Conservation (phyloP, 2,329 filamentous ascomycete species). For the Cercospora sp. region DNA sequence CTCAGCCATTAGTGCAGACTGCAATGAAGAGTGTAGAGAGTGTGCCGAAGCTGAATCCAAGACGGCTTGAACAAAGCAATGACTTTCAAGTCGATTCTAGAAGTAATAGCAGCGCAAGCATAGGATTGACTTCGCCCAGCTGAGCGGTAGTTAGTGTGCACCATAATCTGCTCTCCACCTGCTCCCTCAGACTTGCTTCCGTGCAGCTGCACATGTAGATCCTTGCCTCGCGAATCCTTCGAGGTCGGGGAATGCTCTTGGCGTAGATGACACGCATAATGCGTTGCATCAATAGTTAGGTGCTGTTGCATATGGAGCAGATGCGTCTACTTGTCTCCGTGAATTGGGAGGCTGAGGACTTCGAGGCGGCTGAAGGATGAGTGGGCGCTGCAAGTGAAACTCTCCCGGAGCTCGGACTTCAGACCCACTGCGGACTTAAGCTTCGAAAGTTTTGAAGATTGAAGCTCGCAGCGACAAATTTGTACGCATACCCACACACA, state of each 20-base stretch:
- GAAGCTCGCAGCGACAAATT: conserved; percentile 19
- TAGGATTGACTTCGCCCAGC: neutral
- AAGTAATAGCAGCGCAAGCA: neutral
- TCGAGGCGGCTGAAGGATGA: neutral
- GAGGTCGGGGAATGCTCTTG: neutral
- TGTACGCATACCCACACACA: neutral
- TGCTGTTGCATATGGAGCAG: neutral
- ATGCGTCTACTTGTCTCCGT: neutral
- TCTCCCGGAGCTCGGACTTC: neutral
- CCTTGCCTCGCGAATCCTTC: neutral
- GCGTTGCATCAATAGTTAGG: neutral
- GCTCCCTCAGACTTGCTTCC: neutral
- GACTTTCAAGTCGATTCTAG: neutral
- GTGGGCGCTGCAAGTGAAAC: neutral
- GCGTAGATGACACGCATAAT: neutral
- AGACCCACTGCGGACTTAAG: neutral
- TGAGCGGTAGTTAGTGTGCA: conserved; percentile 1
- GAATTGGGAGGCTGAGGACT: neutral
- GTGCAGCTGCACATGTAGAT: conserved; percentile 4
- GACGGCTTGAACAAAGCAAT: neutral
- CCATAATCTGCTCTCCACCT: neutral
- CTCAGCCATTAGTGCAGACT: neutral
- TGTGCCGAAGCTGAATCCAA: neutral
- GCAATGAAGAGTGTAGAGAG: neutral
- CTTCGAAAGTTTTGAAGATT: conserved; percentile 13